These are phyloP conservation scores for Hansenula lynferdii DNA, from an alignment of 1,139 yeast species.

Conservation along the genomic window DNA sequence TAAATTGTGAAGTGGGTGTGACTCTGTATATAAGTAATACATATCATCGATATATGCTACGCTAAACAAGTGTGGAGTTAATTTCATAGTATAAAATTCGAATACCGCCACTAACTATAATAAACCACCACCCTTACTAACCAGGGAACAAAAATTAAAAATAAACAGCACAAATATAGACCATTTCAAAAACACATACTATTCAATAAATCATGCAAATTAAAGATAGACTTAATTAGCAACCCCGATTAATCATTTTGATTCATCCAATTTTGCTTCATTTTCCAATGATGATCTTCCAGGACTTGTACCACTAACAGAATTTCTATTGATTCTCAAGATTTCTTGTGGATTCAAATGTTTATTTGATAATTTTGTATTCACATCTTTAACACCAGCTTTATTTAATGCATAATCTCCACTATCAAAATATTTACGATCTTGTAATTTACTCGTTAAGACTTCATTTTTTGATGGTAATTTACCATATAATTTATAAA, in stretches of 20 bases:
- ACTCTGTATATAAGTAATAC: neutral
- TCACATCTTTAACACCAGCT: constrained; percentile 35
- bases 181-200: too few relatives aligned
- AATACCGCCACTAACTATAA: too few relatives aligned
- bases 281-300: constrained; percentile 15
- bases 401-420: constrained; percentile 97
- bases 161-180: too few relatives aligned
- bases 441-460: constrained; percentile 73
- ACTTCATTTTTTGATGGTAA: constrained; percentile 85
- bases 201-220: too few relatives aligned
- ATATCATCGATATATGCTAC: neutral
- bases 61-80: too few relatives aligned
- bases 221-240: neutral
- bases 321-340: constrained; percentile 2
- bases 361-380: constrained; percentile 16
- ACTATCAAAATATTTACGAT: constrained; percentile 91
- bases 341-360: constrained; percentile 3
- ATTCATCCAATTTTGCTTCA: constrained; percentile 14
- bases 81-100: too few relatives aligned
- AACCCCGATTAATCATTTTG: neutral
- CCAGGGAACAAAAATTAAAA: too few relatives aligned
- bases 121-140: too few relatives aligned
- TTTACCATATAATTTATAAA: constrained; percentile 81
- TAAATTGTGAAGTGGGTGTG: neutral
- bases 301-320: constrained; percentile 8